These are phyloP conservation scores for Paecilomyces sp. DNA, from an alignment of 2,329 filamentous ascomycete species.

Conservation along the genomic window DNA sequence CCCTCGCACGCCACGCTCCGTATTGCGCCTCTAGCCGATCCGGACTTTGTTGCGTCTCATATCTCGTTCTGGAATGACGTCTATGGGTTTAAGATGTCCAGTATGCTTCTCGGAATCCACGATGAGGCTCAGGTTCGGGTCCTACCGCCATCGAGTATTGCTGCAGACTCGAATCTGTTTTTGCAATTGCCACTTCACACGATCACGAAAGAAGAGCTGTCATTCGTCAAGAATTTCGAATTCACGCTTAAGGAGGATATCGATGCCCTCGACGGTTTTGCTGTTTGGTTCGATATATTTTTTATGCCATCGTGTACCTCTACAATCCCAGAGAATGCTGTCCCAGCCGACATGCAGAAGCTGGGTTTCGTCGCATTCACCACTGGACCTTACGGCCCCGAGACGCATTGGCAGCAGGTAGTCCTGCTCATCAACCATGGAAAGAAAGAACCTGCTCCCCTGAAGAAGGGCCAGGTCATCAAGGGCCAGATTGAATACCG, in stretches of 20 bases:
- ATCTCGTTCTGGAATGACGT: constrained; percentile 84
- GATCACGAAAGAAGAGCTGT: constrained; percentile 63
- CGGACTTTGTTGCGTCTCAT: constrained; percentile 69
- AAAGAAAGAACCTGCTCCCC: constrained; percentile 39
- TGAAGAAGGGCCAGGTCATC: constrained; percentile 52
- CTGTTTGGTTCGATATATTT: constrained; percentile 92
- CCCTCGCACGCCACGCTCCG: constrained; percentile 79
- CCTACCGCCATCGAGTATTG: constrained; percentile 52
- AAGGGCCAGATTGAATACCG: constrained; percentile 63
- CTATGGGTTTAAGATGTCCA: constrained; percentile 90
- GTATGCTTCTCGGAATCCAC: constrained; percentile 77
- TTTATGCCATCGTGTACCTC: constrained; percentile 60
- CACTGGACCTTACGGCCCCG: constrained; percentile 67
- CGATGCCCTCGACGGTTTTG: constrained; percentile 72
- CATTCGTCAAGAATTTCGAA: constrained; percentile 64
- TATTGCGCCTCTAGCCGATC: constrained; percentile 71
- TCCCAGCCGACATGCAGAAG: constrained; percentile 53
- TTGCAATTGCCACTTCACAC: constrained; percentile 70
- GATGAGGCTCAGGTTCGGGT: constrained; percentile 74
- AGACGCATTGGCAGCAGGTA: constrained; percentile 89
- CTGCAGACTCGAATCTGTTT: constrained; percentile 56
- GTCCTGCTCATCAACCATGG: constrained; percentile 61
- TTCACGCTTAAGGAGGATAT: constrained; percentile 55
- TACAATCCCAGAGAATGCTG: constrained; percentile 48
- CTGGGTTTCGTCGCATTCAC: constrained; percentile 71